Evolutionary conservation across 306 rosid genomes (phyloP), one percentile per base, ranked within the genome.

Genomic region (Delonix regia): DNA sequence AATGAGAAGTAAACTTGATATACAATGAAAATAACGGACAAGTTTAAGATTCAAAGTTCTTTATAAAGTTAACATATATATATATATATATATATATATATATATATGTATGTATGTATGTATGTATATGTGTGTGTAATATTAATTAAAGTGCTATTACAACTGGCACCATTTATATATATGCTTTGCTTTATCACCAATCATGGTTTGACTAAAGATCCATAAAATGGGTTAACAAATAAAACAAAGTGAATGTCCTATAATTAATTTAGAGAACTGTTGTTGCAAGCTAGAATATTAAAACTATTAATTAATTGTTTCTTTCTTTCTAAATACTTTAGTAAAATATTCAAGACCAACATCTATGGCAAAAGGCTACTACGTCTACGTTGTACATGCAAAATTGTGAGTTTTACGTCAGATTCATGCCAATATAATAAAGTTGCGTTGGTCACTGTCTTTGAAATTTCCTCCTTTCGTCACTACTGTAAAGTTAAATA

Each of bases 231-330:
- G 18, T 28, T 60, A 48, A 48, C 60, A 69, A n/a, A 69, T 18
- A 70, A 70, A 70, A 48, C 44, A 48, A 70, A 49, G 59, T 69
- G 9, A 47, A 69, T 27, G 41, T 9, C 39, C 52, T 15, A 25
- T 12, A 22, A 22, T 67, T 52, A 52, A n/a, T 48, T 65, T 22
- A 67, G 47, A 41, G 33, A 42, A 41, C 3, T 5, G 16, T 67
- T 65, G 49, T 39, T 12, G 70, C 30, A 10, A 4, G 15, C 51
- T 41, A 24, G 33, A 66, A 66, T 66, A 5, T 41, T 41, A 53
- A 66, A 7, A 64, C 18, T 64, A 4, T 38, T n/a, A n/a, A n/a
- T n/a, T n/a, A n/a, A n/a, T n/a, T n/a, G n/a, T n/a, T n/a, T 64
- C 30, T 11, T 38, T 65, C 51, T 65, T 19, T 21, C 19, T 45